Base-by-base conservation (phyloP, 768 basidiomycete species). In the Mycena kentingensis region DNA sequence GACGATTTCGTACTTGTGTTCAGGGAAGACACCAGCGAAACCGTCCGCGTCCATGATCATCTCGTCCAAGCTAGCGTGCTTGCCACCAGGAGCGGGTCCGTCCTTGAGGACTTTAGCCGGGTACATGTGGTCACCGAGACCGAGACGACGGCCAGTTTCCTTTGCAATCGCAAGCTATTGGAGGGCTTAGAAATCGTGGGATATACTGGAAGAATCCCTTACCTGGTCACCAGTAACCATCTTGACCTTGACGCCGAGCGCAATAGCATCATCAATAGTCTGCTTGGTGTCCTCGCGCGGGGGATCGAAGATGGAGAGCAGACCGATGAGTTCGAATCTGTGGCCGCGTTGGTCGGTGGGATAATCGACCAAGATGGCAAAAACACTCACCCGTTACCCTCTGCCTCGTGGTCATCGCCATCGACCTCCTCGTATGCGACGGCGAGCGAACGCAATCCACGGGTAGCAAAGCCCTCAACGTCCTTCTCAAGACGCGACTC, bases 11-110 rank as follows among this genome's bases (percentile, higher is more conserved):
- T 96, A 98, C 82, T 98, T 98, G 89, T 97, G 96, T 75, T 96
- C 95, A 51, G 94, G 94, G 92, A 96, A 98, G 60, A 96, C 95
- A 69, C 96, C 96, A 38, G 96, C 96, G 73, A 98, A 98, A 63
- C 96, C 96, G 72, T 98, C 96, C 25, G 96, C 96, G 65, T 98
- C 96, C 85, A 98, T 86, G 69, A 98, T 98, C 94, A 98, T 97
- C 71, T 95, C 93, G 63, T 98, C 95, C 64, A 98, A 83, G 47
- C 77, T 81, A 47, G 76, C 73, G 77, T 92, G 88, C 76, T 87
- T 90, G 77, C 88, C 76, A 46, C 89, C 93, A 52, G 91, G 88
- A 39, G 82, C 80, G 63, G 95, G 95, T 6, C 96, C 96, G 38
- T 97, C 92, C 82, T 97, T 96, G 68, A 98, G 83, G n/a, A 98